phyloP scores from a whole-genome alignment of 2,329 filamentous ascomycete species.

The Talaromyces funiculosus region DNA sequence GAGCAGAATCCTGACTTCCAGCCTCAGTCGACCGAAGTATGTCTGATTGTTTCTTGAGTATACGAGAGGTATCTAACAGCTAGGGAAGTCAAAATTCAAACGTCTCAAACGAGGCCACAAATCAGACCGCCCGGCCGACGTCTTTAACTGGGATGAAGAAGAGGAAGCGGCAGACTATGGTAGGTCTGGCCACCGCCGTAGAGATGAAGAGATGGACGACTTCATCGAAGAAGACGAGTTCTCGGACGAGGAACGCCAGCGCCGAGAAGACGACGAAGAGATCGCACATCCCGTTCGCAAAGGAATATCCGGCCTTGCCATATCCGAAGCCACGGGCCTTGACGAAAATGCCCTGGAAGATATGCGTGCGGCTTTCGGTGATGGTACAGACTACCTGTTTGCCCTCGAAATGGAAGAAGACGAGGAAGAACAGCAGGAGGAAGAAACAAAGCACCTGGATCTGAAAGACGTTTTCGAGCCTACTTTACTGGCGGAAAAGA shows the following conservation, averaged over 20 bases:
- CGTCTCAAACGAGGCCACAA: constrained; percentile 88
- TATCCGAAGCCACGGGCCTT: constrained; percentile 74
- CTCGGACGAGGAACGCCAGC: constrained; percentile 72
- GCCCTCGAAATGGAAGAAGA: constrained; percentile 84
- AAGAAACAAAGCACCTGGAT: constrained; percentile 78
- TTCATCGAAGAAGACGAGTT: constrained; percentile 97
- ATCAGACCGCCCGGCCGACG: constrained; percentile 64
- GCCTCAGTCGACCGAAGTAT: constrained; percentile 64
- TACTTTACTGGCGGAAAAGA: constrained; percentile 85
- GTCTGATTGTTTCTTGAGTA: constrained; percentile 20
- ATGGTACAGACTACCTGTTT: constrained; percentile 94
- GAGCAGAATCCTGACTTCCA: constrained; percentile 69
- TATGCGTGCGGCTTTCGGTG: constrained; percentile 92
- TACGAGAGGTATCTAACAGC: neutral
- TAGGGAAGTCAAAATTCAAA: constrained; percentile 72
- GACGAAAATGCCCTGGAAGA: constrained; percentile 92
- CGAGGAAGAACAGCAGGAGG: constrained; percentile 68
- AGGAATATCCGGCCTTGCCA: constrained; percentile 59
- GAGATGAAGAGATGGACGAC: constrained; percentile 72
- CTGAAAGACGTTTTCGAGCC: constrained; percentile 98
- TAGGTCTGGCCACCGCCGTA: constrained; percentile 46
- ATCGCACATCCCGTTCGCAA: constrained; percentile 74
- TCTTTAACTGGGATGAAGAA: constrained; percentile 94
- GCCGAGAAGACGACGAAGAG: constrained; percentile 67
- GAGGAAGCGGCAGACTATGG: constrained; percentile 53